Evolutionary conservation across 345 rosid species (phyloP).

Genomic region (Populus nigra): DNA sequence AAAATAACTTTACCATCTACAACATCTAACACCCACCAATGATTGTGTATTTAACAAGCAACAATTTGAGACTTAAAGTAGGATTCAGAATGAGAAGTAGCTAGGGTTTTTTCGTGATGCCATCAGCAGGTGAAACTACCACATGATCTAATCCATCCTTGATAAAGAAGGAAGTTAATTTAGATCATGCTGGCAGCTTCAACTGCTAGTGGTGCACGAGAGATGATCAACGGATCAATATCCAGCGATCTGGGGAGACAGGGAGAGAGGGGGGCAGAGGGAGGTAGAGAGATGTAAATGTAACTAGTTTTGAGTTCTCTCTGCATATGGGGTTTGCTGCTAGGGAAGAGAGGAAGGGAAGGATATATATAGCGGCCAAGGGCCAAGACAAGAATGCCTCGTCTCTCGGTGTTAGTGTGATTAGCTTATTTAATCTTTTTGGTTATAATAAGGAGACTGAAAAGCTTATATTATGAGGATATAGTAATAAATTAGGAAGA

Average conservation of each 20-base stretch:
- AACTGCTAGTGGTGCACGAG: conserved; percentile 56
- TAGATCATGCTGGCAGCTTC: conserved; percentile 99
- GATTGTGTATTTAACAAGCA: not conserved
- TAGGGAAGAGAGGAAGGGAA: not conserved
- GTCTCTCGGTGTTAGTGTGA: not conserved
- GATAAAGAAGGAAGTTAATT: not conserved
- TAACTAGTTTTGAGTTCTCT: not conserved
- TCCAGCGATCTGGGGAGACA: no score
- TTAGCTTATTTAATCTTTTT: not conserved
- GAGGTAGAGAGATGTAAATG: not conserved
- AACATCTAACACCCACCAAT: no score
- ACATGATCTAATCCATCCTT: conserved; percentile 45
- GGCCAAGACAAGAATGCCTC: not conserved
- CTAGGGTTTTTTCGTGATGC: conserved; percentile 27
- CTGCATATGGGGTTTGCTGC: not conserved
- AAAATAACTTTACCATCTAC: no score
- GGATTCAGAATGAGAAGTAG: not conserved
- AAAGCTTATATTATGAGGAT: not conserved
- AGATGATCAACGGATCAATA: not conserved
- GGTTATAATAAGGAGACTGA: not conserved
- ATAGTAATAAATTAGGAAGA: not conserved
- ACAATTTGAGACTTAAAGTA: not conserved
- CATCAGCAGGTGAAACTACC: conserved; percentile 53
- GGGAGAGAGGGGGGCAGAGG: not conserved
- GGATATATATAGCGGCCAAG: not conserved